Evolutionary conservation across 202 grass and related monocot species (phyloP), one percentile per base, ranked within the genome.

Genomic region (Bolboschoenoplectus hybrid): DNA sequence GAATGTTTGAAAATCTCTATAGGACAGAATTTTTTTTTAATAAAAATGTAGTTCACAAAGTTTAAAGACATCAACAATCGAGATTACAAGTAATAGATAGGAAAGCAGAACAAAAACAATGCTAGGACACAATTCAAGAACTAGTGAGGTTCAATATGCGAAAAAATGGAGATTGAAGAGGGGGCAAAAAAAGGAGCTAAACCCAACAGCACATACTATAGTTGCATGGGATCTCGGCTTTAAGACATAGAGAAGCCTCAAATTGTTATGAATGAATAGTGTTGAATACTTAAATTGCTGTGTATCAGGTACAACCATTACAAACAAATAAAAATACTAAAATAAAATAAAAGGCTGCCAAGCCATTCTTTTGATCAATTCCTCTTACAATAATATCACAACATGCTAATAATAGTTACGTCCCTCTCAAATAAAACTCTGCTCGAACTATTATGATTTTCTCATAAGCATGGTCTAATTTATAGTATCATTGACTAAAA

Each of bases 301-400:
- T 45, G 8, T 19, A 70, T 70, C 45, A 45, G 40, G 40, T 70
- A 70, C 14, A 70, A 45, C 40, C 67, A 70, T 9, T 45, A 44
- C 9, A 45, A 70, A 70, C 67, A 70, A 45, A 69, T 70, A 44
- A 19, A 14, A 44, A 47, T 46, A 47, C 1, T 20, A 71, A 10
- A 68, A 40, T 68, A 41, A 45, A 72, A 26, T 56, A 56, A 78
- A 58, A 57, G 26, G 32, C 73, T 26, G 3, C 43, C 43, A 47
- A 78, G 57, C n/a, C 74, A 78, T 78, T 78, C 49, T 78, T 78
- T 35, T 3, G 44, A 11, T 74, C 16, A 71, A 71, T 74, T 74
- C 45, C 9, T 74, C 45, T 74, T 51, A 32, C 10, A 52, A 35
- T 35, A 35, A 7, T 35, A 34, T 50, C 46, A 53, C 4, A 75